Base-by-base conservation (phyloP, 495 filamentous ascomycete genomes). In the Lindgomyces ingoldianus region DNA sequence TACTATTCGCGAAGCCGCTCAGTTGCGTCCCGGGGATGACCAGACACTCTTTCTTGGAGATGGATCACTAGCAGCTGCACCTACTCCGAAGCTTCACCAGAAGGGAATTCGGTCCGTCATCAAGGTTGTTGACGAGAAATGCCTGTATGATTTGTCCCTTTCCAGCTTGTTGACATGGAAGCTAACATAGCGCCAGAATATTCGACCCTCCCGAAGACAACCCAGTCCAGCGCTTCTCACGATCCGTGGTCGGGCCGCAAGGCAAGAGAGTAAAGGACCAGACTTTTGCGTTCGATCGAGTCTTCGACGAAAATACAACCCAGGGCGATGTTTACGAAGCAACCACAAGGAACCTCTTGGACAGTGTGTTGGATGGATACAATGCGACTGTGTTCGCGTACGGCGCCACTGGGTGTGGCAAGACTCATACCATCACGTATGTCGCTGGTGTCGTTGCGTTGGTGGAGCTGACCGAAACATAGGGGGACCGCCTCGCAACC, bases 361-460 rank as follows among this genome's bases (percentile, higher is more conserved):
- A 98, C 73, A 97, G 87, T 74, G 93, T 99, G 53, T 81, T 98
- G 54, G 93, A 98, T 63, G 94, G 94, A 50, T 99, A 96, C 79
- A 99, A 99, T 81, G 94, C 95, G 45, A 99, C 94, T 0, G 94
- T 99, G 0, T 99, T 98, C 75, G 94, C 94, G 26, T 99, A 99
- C 76, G 94, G 94, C 67, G 94, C 94, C 19, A 99, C 94, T 1
- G 94, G 94, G 36, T 98, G 94, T 74, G 94, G 94, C 74, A 98
- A 98, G 77, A 98, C 94, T 18, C 94, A 98, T 76, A 98, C 94
- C 14, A 98, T 98, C 74, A 77, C 74, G 70, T 76, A 72, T 19
- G 74, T 64, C 4, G 26, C 27, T 19, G 16, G 12, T 9, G n/a
- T 12, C 25, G 6, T 48, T 48, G 22, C 10, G 47, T 52, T 56